These are phyloP conservation scores for Eucalyptus coolabah DNA, from an alignment of 345 rosid species.

Conservation along the genomic window DNA sequence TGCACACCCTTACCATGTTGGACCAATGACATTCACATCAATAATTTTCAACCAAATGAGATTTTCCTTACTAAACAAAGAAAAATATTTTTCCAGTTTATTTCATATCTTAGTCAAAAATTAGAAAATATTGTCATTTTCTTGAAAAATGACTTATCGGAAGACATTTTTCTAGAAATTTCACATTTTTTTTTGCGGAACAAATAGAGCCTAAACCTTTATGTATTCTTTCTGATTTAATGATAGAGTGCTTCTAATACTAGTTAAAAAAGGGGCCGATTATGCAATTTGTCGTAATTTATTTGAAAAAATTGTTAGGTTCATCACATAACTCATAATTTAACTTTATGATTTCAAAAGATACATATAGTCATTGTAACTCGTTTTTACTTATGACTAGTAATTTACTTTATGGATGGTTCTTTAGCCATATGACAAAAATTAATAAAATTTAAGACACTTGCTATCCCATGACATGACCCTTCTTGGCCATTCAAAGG, in stretches of 20 bases:
- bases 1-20: too few species aligned
- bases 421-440: neutral
- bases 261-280: neutral
- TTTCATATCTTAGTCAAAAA: too few species aligned
- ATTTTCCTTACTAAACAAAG: too few species aligned
- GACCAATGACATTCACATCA: too few species aligned
- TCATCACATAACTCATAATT: neutral
- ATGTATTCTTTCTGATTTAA: too few species aligned
- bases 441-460: neutral
- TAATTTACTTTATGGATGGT: neutral
- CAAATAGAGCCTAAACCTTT: too few species aligned
- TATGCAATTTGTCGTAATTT: neutral
- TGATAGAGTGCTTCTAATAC: neutral
- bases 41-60: too few species aligned
- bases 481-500: neutral
- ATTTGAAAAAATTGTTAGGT: neutral
- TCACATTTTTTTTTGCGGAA: too few species aligned
- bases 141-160: too few species aligned
- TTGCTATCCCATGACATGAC: neutral
- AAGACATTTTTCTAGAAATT: too few species aligned
- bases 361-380: neutral
- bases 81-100: too few species aligned
- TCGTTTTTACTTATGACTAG: neutral
- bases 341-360: neutral
- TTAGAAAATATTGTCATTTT: too few species aligned